These are phyloP conservation scores for Passalora sequoiae DNA, from an alignment of 2,329 filamentous ascomycete species.

Conservation along the genomic window DNA sequence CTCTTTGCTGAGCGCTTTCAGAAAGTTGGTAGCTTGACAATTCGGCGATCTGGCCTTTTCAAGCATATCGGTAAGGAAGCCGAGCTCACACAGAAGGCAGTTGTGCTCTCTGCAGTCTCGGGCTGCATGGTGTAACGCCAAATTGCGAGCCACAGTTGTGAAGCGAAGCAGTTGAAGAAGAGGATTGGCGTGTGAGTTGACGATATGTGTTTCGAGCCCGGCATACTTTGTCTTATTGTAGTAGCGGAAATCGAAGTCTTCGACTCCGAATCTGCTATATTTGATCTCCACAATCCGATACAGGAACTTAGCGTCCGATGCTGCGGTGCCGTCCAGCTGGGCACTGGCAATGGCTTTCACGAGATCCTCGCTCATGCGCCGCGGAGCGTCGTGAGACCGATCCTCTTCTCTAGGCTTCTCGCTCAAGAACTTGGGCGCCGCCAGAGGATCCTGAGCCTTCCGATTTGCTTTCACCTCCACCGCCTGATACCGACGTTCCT, in stretches of 20 bases:
- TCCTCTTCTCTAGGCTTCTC: constrained; percentile 70
- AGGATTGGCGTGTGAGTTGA: constrained; percentile 93
- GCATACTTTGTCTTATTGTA: constrained; percentile 93
- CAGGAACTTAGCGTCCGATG: constrained; percentile 77
- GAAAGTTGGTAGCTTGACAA: constrained; percentile 90
- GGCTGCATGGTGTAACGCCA: constrained; percentile 82
- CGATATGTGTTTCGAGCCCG: constrained; percentile 90
- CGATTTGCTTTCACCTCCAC: constrained; percentile 46
- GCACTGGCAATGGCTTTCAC: constrained; percentile 61
- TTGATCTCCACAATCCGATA: constrained; percentile 97
- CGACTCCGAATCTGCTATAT: constrained; percentile 98
- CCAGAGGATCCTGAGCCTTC: constrained; percentile 56
- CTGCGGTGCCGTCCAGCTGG: constrained; percentile 65
- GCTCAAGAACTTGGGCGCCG: constrained; percentile 88
- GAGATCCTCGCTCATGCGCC: constrained; percentile 52
- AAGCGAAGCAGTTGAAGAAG: constrained; percentile 88
- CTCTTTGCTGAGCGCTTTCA: constrained; percentile 81
- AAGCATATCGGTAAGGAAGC: constrained; percentile 95
- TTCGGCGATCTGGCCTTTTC: constrained; percentile 91
- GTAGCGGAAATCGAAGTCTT: constrained; percentile 97
- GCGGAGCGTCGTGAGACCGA: constrained; percentile 37
- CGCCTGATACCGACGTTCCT: constrained; percentile 71
- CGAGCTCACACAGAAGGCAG: constrained; percentile 88
- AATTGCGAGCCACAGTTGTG: constrained; percentile 79
- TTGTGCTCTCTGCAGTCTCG: constrained; percentile 75